phyloP scores from a whole-genome alignment of 306 rosid species.

The Styphnolobium japonicum region DNA sequence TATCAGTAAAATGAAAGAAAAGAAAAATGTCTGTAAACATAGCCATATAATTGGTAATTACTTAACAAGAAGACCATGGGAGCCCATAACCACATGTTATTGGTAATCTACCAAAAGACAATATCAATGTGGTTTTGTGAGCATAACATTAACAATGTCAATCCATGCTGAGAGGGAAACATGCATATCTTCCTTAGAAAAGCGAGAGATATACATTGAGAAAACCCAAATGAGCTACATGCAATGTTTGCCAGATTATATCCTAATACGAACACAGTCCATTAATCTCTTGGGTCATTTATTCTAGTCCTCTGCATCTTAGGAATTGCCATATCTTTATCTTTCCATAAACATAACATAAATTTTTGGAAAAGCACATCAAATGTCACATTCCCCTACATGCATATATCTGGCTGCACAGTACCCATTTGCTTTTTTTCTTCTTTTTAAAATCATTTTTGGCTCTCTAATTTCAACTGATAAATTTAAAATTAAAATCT shows the following conservation, averaged over 20 bases:
- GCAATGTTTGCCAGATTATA: conserved; percentile 5
- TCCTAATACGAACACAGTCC: background rate
- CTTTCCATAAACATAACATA: background rate
- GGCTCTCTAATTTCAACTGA: background rate
- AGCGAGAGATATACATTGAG: conserved; percentile 12
- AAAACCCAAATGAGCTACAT: conserved; percentile 18
- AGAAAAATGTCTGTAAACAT: too few relatives aligned
- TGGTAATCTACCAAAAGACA: background rate
- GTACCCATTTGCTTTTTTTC: background rate
- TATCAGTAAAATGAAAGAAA: too few relatives aligned
- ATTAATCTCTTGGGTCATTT: background rate
- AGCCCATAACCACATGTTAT: background rate
- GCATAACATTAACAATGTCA: background rate
- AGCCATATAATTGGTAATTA: too few relatives aligned
- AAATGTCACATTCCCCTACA: conserved; percentile 24
- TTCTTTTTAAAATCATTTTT: background rate
- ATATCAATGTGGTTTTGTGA: background rate
- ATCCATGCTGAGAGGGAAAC: conserved; percentile 9
- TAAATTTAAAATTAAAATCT: background rate
- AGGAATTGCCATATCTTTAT: background rate
- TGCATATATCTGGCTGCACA: background rate
- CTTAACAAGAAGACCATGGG: too few relatives aligned
- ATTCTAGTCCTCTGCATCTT: background rate
- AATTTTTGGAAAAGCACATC: conserved; percentile 1
- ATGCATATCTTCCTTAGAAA: conserved; percentile 35